These are phyloP conservation scores for Suillus paluster DNA, from an alignment of 768 basidiomycete species.

Conservation along the genomic window DNA sequence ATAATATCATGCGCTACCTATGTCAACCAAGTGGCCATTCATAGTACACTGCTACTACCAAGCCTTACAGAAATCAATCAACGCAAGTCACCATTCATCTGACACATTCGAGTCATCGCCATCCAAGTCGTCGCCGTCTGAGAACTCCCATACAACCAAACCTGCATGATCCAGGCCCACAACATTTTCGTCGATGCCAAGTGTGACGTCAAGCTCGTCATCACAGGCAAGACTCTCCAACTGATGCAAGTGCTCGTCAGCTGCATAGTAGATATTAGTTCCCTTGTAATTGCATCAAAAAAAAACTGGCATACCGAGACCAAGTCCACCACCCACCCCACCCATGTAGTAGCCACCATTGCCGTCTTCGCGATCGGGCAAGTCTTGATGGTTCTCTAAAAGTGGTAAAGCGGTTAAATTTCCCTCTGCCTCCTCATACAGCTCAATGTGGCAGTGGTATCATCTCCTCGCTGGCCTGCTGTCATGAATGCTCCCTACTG, in stretches of 20 bases:
- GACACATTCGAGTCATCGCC: background rate
- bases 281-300: too few relatives aligned
- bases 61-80: background rate
- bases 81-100: background rate
- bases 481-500: too few relatives aligned
- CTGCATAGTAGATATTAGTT: too few relatives aligned
- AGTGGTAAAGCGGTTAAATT: background rate
- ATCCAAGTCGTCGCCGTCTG: background rate
- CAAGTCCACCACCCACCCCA: too few relatives aligned
- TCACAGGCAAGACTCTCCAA: too few relatives aligned
- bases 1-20: background rate
- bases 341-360: background rate
- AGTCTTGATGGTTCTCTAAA: background rate
- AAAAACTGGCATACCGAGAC: too few relatives aligned
- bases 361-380: background rate
- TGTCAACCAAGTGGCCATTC: background rate
- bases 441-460: background rate
- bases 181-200: background rate
- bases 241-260: too few relatives aligned
- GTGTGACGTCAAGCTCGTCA: background rate
- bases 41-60: background rate
- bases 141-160: slow-evolving; percentile 1
- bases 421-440: background rate
- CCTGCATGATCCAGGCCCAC: slow-evolving; percentile 3
- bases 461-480: background rate